These are phyloP conservation scores for Teunomyces cretensis DNA, from an alignment of 805 yeast genomes.

Conservation along the genomic window DNA sequence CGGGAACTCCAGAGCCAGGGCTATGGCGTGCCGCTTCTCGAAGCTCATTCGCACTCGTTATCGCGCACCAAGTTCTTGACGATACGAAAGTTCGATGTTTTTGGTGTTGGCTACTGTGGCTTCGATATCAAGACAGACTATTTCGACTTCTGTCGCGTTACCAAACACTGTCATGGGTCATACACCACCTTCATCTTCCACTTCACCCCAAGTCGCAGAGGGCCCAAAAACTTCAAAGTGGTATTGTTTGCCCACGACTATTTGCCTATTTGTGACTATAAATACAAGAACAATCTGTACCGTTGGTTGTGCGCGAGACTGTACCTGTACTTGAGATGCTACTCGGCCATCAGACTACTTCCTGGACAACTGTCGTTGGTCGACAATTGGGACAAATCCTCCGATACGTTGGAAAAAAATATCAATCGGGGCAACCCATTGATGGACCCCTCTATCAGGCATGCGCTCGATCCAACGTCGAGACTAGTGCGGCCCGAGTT, in stretches of 20 bases:
- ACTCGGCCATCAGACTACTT: background rate
- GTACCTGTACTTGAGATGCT: background rate
- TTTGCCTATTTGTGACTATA: constrained; percentile 8
- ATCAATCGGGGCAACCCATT: background rate
- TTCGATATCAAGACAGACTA: constrained; percentile 5
- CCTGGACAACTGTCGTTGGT: constrained; percentile 1
- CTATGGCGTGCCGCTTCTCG: constrained; percentile 5
- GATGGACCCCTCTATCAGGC: background rate
- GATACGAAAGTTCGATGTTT: background rate
- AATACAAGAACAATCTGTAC: constrained; percentile 4
- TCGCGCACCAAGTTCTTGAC: constrained; percentile 4
- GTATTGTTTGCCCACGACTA: constrained; percentile 5
- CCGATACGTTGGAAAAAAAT: background rate
- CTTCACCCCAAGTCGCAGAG: background rate
- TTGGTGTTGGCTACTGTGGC: background rate
- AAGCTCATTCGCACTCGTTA: background rate
- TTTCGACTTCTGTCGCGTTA: constrained; percentile 3
- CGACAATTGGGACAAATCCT: constrained; percentile 6
- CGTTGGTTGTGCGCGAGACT: constrained; percentile 6
- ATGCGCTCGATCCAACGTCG: background rate
- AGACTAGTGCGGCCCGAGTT: background rate
- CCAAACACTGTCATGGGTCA: background rate
- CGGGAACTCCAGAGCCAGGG: constrained; percentile 6
- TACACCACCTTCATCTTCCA: background rate
- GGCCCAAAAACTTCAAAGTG: background rate